phyloP scores from a whole-genome alignment of 1,284 basidiomycete genomes.

The Cryptococcus maquisensis region DNA sequence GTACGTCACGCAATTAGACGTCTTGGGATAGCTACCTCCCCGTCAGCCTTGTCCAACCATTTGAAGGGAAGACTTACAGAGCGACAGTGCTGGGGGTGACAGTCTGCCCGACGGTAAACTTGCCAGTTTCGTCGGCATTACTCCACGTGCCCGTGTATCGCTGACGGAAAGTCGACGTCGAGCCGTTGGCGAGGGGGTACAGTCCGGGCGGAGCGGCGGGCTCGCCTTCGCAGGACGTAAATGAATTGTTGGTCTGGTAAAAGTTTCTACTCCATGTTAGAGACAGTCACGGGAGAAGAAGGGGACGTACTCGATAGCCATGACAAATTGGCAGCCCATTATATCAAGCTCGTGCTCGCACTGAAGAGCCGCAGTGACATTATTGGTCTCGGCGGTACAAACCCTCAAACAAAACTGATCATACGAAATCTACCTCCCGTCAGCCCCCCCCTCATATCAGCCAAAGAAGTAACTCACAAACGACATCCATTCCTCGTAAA shows the following conservation, averaged over 20 bases:
- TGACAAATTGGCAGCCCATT: constrained; percentile 51
- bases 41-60: neutral
- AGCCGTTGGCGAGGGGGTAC: constrained; percentile 40
- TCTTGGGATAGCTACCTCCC: constrained; percentile 33
- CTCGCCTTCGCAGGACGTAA: constrained; percentile 50
- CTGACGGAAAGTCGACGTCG: constrained; percentile 48
- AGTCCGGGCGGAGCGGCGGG: constrained; percentile 47
- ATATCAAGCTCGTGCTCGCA: constrained; percentile 45
- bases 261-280: constrained; percentile 16
- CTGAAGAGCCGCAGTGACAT: constrained; percentile 38
- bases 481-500: constrained; percentile 54
- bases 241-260: constrained; percentile 39
- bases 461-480: neutral
- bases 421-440: constrained; percentile 22
- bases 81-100: constrained; percentile 37
- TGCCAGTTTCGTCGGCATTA: constrained; percentile 18
- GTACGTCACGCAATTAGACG: constrained; percentile 48
- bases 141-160: constrained; percentile 47
- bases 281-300: neutral
- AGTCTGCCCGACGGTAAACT: constrained; percentile 38
- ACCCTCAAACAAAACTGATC: constrained; percentile 49
- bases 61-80: constrained; percentile 14
- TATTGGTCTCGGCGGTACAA: constrained; percentile 45
- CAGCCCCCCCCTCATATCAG: neutral
- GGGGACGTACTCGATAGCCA: constrained; percentile 39